Evolutionary conservation across 2,329 filamentous ascomycete genomes (phyloP), one percentile per base, ranked within the genome.

Genomic region (Penicillium sp.): DNA sequence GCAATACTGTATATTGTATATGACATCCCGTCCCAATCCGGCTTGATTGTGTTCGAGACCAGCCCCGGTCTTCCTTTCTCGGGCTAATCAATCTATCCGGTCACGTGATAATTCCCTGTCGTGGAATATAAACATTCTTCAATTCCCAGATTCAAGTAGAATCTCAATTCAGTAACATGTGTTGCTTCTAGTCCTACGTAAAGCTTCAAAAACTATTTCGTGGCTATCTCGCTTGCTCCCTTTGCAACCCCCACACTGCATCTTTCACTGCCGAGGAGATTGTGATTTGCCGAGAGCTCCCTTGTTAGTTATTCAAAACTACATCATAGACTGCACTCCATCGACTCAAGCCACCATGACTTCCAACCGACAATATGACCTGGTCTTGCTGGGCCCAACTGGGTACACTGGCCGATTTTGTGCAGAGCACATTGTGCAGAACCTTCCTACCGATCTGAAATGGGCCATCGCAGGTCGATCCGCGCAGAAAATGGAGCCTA

Each of bases 381-480:
- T 85, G 43, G 71, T 87, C 38, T 72, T 87, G 31, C 75, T 85
- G 19, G 84, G 84, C 24, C 82, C 84, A 9, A 84, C 78, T 65
- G 90, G 90, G 26, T 95, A 94, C 69, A 96, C 90, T 0, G 90
- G 90, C 34, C 83, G 81, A 57, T 76, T 86, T 58, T 82, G 82
- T 2, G 83, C 84, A 26, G 83, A 94, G 66, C 82, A 93, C 68
- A 84, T 95, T 61, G 77, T 82, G 45, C 77, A 76, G 13, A 72
- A 80, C 56, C 74, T 88, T 1, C 85, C 89, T 0, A 87, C 85
- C 17, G 80, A 88, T 64, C 68, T 95, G 54, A 88, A 82, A 73
- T 96, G 90, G 90, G 90, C 88, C 13, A 75, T 96, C 48, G 87
- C 88, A 40, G 90, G 90, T 28, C 85, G 90, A 24, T 90, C 87